Evolutionary conservation across 2,329 filamentous ascomycete genomes (phyloP).

Genomic region (Ophiostoma pallidulum): DNA sequence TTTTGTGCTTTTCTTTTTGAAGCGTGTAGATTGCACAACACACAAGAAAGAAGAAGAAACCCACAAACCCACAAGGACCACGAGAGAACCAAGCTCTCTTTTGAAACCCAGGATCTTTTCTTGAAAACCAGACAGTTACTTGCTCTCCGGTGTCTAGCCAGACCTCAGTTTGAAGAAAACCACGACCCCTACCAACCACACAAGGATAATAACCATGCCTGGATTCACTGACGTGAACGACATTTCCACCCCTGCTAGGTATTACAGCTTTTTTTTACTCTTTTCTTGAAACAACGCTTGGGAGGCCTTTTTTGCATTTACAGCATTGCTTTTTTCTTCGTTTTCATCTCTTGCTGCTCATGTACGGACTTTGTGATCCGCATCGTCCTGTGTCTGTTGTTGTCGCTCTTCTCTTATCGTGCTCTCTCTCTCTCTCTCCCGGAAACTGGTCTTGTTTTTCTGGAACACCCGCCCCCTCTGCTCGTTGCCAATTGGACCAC

Average conservation of each 20-base stretch:
- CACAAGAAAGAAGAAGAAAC: neutral
- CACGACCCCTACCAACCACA: neutral
- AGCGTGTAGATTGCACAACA: slow-evolving; percentile 4
- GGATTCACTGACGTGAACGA: slow-evolving; percentile 51
- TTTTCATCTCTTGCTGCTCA: slow-evolving; percentile 15
- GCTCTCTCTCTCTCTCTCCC: too few relatives aligned
- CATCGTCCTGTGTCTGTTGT: too few relatives aligned
- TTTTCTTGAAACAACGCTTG: slow-evolving; percentile 32
- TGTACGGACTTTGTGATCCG: neutral
- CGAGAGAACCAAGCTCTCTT: neutral
- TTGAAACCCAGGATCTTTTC: slow-evolving; percentile 1
- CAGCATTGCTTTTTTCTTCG: slow-evolving; percentile 14
- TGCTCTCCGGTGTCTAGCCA: neutral
- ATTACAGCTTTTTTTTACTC: slow-evolving; percentile 38
- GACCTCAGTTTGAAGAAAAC: neutral
- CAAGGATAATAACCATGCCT: slow-evolving; percentile 33
- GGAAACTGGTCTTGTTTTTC: too few relatives aligned
- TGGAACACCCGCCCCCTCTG: too few relatives aligned
- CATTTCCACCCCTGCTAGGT: slow-evolving; percentile 53
- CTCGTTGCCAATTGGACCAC: neutral
- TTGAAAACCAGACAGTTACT: neutral
- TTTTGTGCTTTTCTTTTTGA: neutral
- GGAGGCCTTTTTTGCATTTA: slow-evolving; percentile 28
- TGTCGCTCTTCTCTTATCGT: too few relatives aligned
- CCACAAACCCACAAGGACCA: neutral